Evolutionary conservation across 495 filamentous ascomycete genomes (phyloP), one percentile per base, ranked within the genome.

Genomic region (Podospora sp.): DNA sequence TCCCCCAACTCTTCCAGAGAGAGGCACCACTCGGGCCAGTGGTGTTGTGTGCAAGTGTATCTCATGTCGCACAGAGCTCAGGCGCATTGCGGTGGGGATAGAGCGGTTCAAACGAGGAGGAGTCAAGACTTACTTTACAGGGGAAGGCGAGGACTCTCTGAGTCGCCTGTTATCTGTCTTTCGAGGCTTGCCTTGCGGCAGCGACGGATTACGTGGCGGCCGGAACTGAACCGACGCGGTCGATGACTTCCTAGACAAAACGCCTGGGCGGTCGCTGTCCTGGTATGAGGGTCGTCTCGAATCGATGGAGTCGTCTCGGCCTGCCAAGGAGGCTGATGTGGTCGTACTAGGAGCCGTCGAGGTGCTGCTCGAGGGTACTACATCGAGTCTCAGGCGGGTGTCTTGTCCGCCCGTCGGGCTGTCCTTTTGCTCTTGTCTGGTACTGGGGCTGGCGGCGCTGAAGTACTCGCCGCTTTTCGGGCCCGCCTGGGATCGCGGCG

Each of bases 71-170:
- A 29, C 46, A 7, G 12, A 21, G 24, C 12, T 20, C 21, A 20
- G 60, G 60, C 4, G n/a, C 60, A 50, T n/a, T 22, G n/a, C 16
- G 33, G 33, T 55, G 51, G 58, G 35, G 49, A 63, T 53, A 69
- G 16, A 14, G n/a, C 65, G 57, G 64, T 55, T 51, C 63, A 64
- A 62, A 49, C 65, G 29, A 56, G 33, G n/a, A 68, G 21, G 18
- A 33, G 5, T 40, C 40, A 14, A 18, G 12, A 80, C 81, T 82
- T 73, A 83, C 81, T 75, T 82, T 65, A 74, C 71, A 58, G 81
- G 79, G 51, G 78, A 78, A 29, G 81, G 81, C n/a, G 81, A 84
- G 27, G 78, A 79, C n/a, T 76, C 75, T 51, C 79, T 73, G 35
- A 81, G 76, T 20, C 81, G 74, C 56, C 62, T 69, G 62, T 75